Percentiles rank a stretch among this genome's conserved stretches.
Evolutionary conservation across 345 rosid species (phyloP).

Genomic region (Draba incana): DNA sequence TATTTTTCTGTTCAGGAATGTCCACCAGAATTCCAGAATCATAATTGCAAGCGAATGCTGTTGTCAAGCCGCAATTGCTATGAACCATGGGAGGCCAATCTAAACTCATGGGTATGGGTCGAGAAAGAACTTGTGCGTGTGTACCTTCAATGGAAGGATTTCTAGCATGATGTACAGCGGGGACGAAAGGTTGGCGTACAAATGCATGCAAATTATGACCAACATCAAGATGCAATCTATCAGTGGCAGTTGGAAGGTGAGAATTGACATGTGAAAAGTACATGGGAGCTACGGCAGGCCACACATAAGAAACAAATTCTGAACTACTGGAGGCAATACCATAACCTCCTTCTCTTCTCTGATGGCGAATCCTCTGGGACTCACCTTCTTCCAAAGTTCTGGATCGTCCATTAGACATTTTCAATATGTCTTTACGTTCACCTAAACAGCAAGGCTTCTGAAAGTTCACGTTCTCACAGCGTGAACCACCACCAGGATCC

Average conservation of each 20-base stretch:
- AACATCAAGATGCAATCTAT: slow-evolving; percentile 94
- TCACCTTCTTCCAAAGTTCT: slow-evolving; percentile 47
- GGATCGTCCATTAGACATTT: slow-evolving; percentile 40
- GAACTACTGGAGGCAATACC: slow-evolving; percentile 48
- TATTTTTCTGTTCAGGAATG: slow-evolving; percentile 60
- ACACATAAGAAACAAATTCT: slow-evolving; percentile 75
- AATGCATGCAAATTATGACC: slow-evolving; percentile 83
- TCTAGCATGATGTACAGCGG: slow-evolving; percentile 75
- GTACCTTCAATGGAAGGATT: slow-evolving; percentile 67
- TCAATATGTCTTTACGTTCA: slow-evolving; percentile 42
- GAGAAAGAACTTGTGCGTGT: slow-evolving; percentile 66
- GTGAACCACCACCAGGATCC: slow-evolving; percentile 38
- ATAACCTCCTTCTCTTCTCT: slow-evolving; percentile 43
- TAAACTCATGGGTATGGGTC: slow-evolving; percentile 80
- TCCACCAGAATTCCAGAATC: slow-evolving; percentile 75
- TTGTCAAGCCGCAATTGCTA: slow-evolving; percentile 65
- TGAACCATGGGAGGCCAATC: slow-evolving; percentile 98
- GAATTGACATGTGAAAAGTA: slow-evolving; percentile 75
- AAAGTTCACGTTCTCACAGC: slow-evolving; percentile 42
- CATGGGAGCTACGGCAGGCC: slow-evolving; percentile 78
- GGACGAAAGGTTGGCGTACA: slow-evolving; percentile 72
- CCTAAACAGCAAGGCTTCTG: slow-evolving; percentile 40
- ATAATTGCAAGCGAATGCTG: slow-evolving; percentile 68
- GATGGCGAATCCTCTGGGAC: slow-evolving; percentile 42
- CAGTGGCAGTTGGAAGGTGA: slow-evolving; percentile 83